Percentiles rank a stretch among this genome's conserved stretches.
phyloP scores from a whole-genome alignment of 768 basidiomycete species.

The Pholiota conissans region DNA sequence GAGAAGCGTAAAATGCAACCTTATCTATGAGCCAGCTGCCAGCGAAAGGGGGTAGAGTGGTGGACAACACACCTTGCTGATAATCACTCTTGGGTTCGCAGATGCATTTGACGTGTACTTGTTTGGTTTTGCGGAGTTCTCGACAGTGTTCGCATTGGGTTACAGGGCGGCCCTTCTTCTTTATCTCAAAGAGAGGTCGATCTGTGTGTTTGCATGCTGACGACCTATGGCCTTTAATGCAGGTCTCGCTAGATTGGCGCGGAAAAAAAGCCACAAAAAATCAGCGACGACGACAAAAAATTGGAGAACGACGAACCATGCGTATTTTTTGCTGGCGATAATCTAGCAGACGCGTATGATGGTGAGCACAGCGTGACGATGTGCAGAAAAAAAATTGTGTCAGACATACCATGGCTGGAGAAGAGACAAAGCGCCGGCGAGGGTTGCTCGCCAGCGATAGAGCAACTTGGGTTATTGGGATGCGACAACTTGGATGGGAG shows the following conservation, averaged over 20 bases:
- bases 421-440: constrained; percentile 30
- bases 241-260: constrained; percentile 73
- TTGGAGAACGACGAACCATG: constrained; percentile 53
- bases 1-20: constrained; percentile 27
- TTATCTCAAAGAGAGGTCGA: constrained; percentile 87
- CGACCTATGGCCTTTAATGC: constrained; percentile 93
- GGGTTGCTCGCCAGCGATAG: constrained; percentile 55
- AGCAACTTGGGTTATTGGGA: constrained; percentile 53
- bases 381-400: background rate
- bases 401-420: constrained; percentile 43
- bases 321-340: constrained; percentile 77
- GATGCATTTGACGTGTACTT: constrained; percentile 83
- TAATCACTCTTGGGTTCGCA: constrained; percentile 72
- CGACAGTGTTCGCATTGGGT: constrained; percentile 91
- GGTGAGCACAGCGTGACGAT: background rate
- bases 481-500: constrained; percentile 25
- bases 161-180: constrained; percentile 90
- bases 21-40: constrained; percentile 46
- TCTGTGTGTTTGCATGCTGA: constrained; percentile 87
- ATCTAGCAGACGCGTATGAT: constrained; percentile 39
- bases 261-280: constrained; percentile 6
- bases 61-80: constrained; percentile 61
- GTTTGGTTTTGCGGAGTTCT: constrained; percentile 80
- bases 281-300: constrained; percentile 6
- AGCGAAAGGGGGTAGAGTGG: background rate